Base-by-base conservation (phyloP, 106 monocot genomes). In the Triglochin maritima region DNA sequence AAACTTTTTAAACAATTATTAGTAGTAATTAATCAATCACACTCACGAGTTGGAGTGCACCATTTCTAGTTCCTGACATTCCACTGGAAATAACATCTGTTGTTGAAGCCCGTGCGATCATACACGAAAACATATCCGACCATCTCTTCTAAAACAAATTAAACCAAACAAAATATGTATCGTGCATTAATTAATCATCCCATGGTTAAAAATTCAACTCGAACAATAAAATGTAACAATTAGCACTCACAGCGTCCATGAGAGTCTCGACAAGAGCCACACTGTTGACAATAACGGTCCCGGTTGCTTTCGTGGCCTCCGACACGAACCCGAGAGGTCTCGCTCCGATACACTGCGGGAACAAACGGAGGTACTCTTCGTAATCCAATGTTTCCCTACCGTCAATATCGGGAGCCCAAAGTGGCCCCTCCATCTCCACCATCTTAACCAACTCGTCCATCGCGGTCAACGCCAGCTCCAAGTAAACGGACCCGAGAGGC, bases 391-490 rank as follows among this genome's bases (percentile, higher is more conserved):
- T 65, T 56, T 85, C 86, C 50, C 56, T 73, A 2, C 67, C 71
- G 4, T 61, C 69, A 5, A 72, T 72, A n/a, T 12, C 70, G 49
- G 1, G 69, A 67, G 49, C 13, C 94, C 94, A 95, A 7, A 95
- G 79, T 2, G 90, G 94, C 44, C 79, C 83, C 44, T 66, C 71
- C 73, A 83, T 76, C 55, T 85, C 82, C 2, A 79, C 87, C 90
- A 95, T 87, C 74, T 83, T 90, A 68, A 90, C 81, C 29, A 95
- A 81, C 72, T 95, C 90, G 46, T 90, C 94, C 83, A 85, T 87
- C 11, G 90, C 87, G 3, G 79, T 42, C 54, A 90, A n/a, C 3
- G 94, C 94, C 3, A 95, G 77, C 60, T 95, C 87, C 78, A 83
- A 17, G 50, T 85, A 63, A 61, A 86, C 65, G 0, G 79, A 80